phyloP scores from a whole-genome alignment of 1,139 yeast genomes.

The Scheffersomyces illinoinensis region DNA sequence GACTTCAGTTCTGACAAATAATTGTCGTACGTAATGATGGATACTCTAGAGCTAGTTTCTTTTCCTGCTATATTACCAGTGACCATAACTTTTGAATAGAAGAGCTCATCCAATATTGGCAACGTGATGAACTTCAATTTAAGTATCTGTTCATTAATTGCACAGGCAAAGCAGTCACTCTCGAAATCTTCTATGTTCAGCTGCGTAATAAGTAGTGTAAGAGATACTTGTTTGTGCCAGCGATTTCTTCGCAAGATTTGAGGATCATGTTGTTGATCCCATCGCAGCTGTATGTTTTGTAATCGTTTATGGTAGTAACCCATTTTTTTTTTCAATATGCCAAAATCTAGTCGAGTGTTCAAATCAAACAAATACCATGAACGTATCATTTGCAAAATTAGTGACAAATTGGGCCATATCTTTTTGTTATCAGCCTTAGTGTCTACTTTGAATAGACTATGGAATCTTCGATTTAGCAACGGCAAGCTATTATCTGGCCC shows the following conservation, averaged over 20 bases:
- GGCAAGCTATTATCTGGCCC: conserved; percentile 32
- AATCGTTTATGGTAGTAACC: conserved; percentile 8
- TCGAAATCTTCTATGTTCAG: neutral
- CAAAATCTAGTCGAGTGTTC: conserved; percentile 11
- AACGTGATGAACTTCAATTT: neutral
- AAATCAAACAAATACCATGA: conserved; percentile 11
- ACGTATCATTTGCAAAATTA: conserved; percentile 12
- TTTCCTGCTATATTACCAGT: neutral
- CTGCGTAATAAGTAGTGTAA: neutral
- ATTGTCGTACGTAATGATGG: neutral
- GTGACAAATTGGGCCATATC: conserved; percentile 9
- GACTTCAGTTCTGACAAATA: conserved; percentile 6
- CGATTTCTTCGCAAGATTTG: neutral
- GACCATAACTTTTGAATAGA: neutral
- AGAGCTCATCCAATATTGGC: neutral
- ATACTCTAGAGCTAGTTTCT: neutral
- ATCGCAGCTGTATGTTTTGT: neutral
- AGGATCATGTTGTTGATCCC: neutral
- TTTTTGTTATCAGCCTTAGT: conserved; percentile 3
- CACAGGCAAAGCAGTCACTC: neutral
- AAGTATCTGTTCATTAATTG: neutral
- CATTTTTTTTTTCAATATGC: conserved; percentile 7
- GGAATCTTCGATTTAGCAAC: conserved; percentile 24
- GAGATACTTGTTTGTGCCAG: neutral
- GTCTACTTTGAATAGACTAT: conserved; percentile 20